A percentile compares a stretch with the other conserved stretches of the same genome.
phyloP scores from a whole-genome alignment of 352 stramenopile species.

The Globisporangium okanoganense region DNA sequence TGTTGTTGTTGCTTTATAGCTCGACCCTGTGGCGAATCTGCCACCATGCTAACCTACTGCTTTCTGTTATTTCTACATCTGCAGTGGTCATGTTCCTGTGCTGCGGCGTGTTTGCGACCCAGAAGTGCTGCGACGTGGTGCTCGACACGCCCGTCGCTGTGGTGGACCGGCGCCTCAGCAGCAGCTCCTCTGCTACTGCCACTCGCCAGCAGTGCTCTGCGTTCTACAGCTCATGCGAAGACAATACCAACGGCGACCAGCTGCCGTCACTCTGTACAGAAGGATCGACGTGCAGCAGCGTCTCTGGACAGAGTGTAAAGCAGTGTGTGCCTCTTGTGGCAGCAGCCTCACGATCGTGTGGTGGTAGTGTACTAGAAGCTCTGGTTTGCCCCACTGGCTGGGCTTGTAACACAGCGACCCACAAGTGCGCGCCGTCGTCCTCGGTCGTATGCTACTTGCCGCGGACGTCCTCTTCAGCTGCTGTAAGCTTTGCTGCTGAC shows the following conservation, averaged over 20 bases:
- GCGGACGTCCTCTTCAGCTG: neutral
- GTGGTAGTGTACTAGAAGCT: too few relatives aligned
- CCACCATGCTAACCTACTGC: constrained; percentile 1
- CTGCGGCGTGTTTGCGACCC: constrained; percentile 38
- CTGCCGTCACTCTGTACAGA: constrained; percentile 25
- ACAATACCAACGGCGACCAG: neutral
- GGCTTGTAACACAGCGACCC: constrained; percentile 19
- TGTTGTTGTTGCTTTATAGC: neutral
- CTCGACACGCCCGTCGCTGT: constrained; percentile 18
- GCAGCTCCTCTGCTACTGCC: neutral
- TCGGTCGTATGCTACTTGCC: constrained; percentile 39
- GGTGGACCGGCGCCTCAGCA: constrained; percentile 2
- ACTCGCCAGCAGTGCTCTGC: constrained; percentile 14
- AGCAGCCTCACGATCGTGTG: constrained; percentile 6
- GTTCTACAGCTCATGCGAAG: constrained; percentile 26
- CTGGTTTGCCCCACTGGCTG: constrained; percentile 28
- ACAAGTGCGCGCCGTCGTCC: constrained; percentile 22
- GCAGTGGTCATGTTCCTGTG: constrained; percentile 38
- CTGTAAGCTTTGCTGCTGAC: constrained; percentile 24
- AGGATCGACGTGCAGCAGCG: constrained; percentile 25
- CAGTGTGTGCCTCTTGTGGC: constrained; percentile 21
- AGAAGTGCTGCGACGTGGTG: constrained; percentile 32
- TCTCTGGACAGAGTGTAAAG: neutral
- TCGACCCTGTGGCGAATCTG: neutral
- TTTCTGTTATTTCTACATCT: constrained; percentile 2